Conservation (phyloP, 805 yeast genomes). For the Cyberlindnera meyerae region DNA sequence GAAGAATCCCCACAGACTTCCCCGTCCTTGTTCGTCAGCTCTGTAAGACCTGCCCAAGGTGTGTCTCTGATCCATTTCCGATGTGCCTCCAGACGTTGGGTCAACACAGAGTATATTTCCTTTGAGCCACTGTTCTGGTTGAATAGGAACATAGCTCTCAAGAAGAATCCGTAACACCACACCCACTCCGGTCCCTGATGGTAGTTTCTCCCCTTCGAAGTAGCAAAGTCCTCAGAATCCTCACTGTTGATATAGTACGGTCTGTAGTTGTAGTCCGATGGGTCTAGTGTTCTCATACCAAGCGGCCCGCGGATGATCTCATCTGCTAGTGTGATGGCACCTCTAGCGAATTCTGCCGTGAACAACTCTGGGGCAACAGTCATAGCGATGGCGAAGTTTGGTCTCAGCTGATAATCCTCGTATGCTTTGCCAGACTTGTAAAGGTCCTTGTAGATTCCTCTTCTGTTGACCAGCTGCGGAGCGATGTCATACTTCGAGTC, state of each 20-base stretch:
- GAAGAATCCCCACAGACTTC: conserved; percentile 78
- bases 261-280: conserved; percentile 84
- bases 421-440: conserved; percentile 77
- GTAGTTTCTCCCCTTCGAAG: conserved; percentile 92
- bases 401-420: conserved; percentile 90
- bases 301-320: conserved; percentile 73
- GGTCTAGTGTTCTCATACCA: conserved; percentile 91
- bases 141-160: conserved; percentile 67
- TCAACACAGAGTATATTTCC: conserved; percentile 53
- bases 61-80: conserved; percentile 67
- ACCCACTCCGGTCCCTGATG: conserved; percentile 99
- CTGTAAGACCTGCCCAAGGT: conserved; percentile 92
- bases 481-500: conserved; percentile 63
- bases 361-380: conserved; percentile 93
- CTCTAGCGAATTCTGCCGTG: conserved; percentile 50
- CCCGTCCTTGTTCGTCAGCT: conserved; percentile 86
- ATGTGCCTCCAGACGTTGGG: conserved; percentile 58
- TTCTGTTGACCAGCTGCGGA: conserved; percentile 64
- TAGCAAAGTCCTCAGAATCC: conserved; percentile 83
- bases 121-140: conserved; percentile 39
- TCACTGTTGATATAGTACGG: conserved; percentile 82
- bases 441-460: conserved; percentile 92
- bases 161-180: conserved; percentile 84
- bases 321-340: conserved; percentile 73
- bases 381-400: conserved; percentile 91